phyloP scores from a whole-genome alignment of 768 basidiomycete species.

The Russula virescens region DNA sequence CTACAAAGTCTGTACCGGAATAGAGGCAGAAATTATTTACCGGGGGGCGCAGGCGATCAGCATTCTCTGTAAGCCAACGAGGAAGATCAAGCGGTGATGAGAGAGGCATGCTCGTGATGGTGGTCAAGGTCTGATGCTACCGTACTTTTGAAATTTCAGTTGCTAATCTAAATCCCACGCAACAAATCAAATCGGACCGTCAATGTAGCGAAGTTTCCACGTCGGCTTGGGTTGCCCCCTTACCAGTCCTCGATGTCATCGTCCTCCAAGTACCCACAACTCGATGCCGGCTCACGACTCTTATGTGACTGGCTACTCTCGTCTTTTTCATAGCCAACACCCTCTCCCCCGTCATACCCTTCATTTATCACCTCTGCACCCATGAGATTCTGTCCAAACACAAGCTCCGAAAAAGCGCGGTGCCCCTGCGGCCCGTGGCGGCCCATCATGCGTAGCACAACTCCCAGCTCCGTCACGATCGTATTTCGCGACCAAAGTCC shows the following conservation, averaged over 20 bases:
- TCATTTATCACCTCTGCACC: conserved; percentile 9
- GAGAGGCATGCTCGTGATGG: conserved; percentile 54
- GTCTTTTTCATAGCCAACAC: neutral
- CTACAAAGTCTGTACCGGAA: conserved; percentile 76
- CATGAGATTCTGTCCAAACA: conserved; percentile 6
- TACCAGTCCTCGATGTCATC: conserved; percentile 23
- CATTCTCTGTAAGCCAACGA: conserved; percentile 82
- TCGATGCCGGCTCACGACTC: neutral
- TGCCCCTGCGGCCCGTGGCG: conserved; percentile 13
- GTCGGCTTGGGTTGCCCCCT: neutral
- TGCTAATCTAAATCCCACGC: too few relatives aligned
- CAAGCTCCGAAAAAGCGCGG: conserved; percentile 17
- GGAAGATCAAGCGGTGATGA: conserved; percentile 81
- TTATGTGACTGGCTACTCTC: neutral
- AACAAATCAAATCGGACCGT: neutral
- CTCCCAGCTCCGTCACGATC: conserved; percentile 18
- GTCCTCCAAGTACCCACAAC: conserved; percentile 20
- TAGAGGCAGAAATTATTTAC: conserved; percentile 90
- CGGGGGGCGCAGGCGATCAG: conserved; percentile 76
- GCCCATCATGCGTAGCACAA: conserved; percentile 9
- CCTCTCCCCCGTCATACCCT: conserved; percentile 9
- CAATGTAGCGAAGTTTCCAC: neutral
- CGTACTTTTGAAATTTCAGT: too few relatives aligned
- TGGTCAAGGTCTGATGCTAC: neutral
- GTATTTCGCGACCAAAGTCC: conserved; percentile 15